Percentiles rank a stretch among this genome's conserved stretches.
Evolutionary conservation across 305 asterid species (phyloP).

Genomic region (Fraxinus sp.): DNA sequence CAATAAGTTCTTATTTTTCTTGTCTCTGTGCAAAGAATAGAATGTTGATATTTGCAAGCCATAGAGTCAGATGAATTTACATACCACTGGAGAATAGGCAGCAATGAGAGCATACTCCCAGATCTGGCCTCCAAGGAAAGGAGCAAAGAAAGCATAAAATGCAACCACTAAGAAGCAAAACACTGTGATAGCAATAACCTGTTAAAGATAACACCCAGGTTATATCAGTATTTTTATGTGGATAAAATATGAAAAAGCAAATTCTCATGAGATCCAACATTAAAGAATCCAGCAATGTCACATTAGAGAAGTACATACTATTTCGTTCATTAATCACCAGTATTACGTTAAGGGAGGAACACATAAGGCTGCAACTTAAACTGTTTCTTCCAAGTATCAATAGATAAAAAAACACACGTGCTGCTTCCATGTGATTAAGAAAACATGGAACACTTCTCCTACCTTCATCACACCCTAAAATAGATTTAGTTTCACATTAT

Average conservation of each 20-base stretch:
- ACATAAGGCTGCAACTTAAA: not conserved
- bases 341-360: not conserved
- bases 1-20: not conserved
- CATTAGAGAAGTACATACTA: not conserved
- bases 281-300: slow-evolving; percentile 1
- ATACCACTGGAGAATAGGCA: slow-evolving; percentile 89
- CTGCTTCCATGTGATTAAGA: slow-evolving; percentile 1
- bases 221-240: slow-evolving; percentile 20
- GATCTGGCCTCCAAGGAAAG: slow-evolving; percentile 85
- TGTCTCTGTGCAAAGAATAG: slow-evolving; percentile 8
- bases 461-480: not conserved
- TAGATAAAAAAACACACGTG: not conserved
- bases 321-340: not conserved
- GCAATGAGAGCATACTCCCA: slow-evolving; percentile 78
- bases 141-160: slow-evolving; percentile 95
- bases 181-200: slow-evolving; percentile 96
- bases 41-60: slow-evolving; percentile 14
- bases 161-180: slow-evolving; percentile 91
- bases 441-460: slow-evolving; percentile 3
- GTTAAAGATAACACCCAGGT: slow-evolving; percentile 28
- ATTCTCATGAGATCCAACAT: slow-evolving; percentile 11
- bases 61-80: slow-evolving; percentile 32
- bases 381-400: not conserved
- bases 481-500: not conserved
- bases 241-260: not conserved